phyloP scores from a whole-genome alignment of 2,329 filamentous ascomycete genomes.

The Tolypocladium cylindrosporum region DNA sequence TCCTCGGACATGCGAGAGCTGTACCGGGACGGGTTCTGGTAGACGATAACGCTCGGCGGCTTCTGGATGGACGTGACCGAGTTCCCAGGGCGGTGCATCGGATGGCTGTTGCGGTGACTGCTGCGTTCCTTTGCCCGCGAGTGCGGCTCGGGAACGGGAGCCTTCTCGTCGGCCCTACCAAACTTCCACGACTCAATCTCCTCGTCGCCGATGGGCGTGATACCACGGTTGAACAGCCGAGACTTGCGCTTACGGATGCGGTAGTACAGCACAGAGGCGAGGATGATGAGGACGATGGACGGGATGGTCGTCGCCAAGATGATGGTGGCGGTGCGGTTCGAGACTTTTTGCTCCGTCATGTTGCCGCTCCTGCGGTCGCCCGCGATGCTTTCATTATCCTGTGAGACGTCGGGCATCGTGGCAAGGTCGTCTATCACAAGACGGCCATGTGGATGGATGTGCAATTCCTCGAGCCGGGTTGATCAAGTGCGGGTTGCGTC shows the following conservation, averaged over 20 bases:
- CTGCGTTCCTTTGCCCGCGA: background rate
- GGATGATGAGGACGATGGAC: constrained; percentile 24
- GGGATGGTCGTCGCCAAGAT: constrained; percentile 41
- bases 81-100: constrained; percentile 15
- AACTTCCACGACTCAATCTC: constrained; percentile 56
- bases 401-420: background rate
- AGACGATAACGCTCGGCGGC: constrained; percentile 44
- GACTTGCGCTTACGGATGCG: constrained; percentile 27
- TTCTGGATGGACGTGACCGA: constrained; percentile 29
- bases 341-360: constrained; percentile 1
- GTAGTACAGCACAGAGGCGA: constrained; percentile 25
- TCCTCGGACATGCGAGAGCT: constrained; percentile 15
- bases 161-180: constrained; percentile 21
- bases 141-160: background rate
- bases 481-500: background rate
- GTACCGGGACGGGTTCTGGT: constrained; percentile 24
- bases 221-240: constrained; percentile 41
- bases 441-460: background rate
- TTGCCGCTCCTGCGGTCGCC: background rate
- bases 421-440: background rate
- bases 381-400: background rate
- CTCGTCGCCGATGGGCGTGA: constrained; percentile 53
- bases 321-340: constrained; percentile 35
- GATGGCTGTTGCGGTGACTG: constrained; percentile 6
- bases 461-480: background rate